A percentile compares a stretch with the other conserved stretches of the same genome.
phyloP scores from a whole-genome alignment of 2,329 filamentous ascomycete species.

The Myotisia sp. region DNA sequence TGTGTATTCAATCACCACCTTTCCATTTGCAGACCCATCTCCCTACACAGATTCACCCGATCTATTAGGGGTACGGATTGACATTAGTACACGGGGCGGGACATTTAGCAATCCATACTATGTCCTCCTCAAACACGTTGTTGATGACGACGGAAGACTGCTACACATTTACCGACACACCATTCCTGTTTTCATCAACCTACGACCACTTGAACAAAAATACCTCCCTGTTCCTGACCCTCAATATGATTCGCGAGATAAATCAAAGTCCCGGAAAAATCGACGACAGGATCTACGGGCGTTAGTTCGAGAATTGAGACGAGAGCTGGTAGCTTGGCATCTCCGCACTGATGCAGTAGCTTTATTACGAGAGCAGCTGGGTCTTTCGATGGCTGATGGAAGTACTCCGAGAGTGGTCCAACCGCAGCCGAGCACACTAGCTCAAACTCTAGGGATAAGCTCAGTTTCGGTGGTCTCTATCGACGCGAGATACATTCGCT shows the following conservation, averaged over 20 bases:
- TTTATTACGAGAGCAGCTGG: conserved; percentile 22
- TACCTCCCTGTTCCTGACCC: conserved; percentile 20
- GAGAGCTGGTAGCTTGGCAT: conserved; percentile 31
- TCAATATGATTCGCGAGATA: conserved; percentile 10
- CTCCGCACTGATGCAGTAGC: conserved; percentile 25
- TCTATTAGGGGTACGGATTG: conserved; percentile 30
- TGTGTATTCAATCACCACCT: conserved; percentile 32
- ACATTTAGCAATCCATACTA: conserved; percentile 32
- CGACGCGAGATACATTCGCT: conserved; percentile 29
- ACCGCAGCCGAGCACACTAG: neutral
- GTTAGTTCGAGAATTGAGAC: conserved; percentile 26
- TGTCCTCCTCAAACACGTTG: conserved; percentile 24
- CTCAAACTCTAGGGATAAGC: conserved; percentile 21
- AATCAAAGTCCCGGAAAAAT: conserved; percentile 14
- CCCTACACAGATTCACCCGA: conserved; percentile 18
- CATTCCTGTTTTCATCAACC: conserved; percentile 31
- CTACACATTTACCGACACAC: conserved; percentile 31
- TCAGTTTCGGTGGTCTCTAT: conserved; percentile 23
- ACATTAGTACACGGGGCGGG: conserved; percentile 27
- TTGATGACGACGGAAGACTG: conserved; percentile 13
- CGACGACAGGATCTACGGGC: conserved; percentile 24
- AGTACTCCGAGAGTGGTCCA: conserved; percentile 8
- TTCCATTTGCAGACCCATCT: conserved; percentile 33
- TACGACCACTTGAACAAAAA: conserved; percentile 24
- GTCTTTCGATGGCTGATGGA: conserved; percentile 14